Conservation (phyloP, 2,329 filamentous ascomycete species). For the Pseudocercospora fuligena region DNA sequence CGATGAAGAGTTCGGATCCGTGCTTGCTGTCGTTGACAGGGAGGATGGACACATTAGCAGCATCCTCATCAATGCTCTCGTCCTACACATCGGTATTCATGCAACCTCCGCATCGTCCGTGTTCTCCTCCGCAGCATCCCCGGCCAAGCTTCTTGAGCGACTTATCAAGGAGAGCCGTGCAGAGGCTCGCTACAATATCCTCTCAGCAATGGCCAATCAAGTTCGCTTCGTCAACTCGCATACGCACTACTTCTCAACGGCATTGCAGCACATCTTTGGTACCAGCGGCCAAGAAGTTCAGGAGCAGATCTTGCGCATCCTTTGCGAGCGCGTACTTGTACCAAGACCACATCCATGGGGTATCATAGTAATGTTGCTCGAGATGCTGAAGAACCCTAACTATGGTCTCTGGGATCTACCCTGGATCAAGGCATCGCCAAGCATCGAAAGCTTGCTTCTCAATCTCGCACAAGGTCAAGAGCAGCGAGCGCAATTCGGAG, state of each 20-base stretch:
- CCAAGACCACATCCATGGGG: conserved; percentile 97
- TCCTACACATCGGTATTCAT: conserved; percentile 78
- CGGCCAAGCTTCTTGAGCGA: conserved; percentile 74
- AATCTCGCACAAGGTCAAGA: conserved; percentile 38
- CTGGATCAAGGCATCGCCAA: conserved; percentile 83
- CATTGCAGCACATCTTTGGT: conserved; percentile 81
- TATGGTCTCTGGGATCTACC: conserved; percentile 92
- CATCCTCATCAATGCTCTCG: conserved; percentile 76
- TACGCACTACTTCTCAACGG: conserved; percentile 90
- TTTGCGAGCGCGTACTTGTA: conserved; percentile 85
- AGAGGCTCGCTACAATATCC: conserved; percentile 81
- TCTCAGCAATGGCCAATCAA: conserved; percentile 87
- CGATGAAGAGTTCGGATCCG: conserved; percentile 75
- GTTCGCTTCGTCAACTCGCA: conserved; percentile 86
- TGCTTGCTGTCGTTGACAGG: conserved; percentile 73
- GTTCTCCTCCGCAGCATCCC: conserved; percentile 68
- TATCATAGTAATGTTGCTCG: conserved; percentile 82
- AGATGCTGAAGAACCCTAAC: conserved; percentile 87
- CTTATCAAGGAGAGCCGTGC: conserved; percentile 75
- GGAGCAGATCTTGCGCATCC: conserved; percentile 85
- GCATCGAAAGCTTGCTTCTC: conserved; percentile 36
- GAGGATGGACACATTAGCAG: conserved; percentile 46
- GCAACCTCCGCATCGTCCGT: conserved; percentile 67
- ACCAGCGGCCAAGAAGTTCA: conserved; percentile 67
- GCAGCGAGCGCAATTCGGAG: conserved; percentile 8